Evolutionary conservation across 2,329 filamentous ascomycete species (phyloP).

Genomic region (Penicillium hordei): DNA sequence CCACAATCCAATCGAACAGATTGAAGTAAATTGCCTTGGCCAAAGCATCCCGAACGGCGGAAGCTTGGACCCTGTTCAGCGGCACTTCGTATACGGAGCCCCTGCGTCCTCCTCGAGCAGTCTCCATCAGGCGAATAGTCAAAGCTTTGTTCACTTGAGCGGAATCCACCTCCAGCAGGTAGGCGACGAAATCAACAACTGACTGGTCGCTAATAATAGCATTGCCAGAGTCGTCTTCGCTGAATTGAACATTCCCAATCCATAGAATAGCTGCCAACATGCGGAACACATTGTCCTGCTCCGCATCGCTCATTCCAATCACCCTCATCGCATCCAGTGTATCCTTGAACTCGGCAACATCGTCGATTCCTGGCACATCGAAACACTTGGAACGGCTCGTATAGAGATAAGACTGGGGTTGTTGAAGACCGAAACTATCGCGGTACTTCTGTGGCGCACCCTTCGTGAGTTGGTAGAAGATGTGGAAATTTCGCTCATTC

Average conservation of each 20-base stretch:
- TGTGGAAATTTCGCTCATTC: conserved; percentile 98
- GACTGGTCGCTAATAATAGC: conserved; percentile 84
- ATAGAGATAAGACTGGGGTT: conserved; percentile 89
- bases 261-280: conserved; percentile 90
- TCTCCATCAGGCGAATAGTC: conserved; percentile 82
- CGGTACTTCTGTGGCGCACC: conserved; percentile 84
- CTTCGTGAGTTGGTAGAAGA: conserved; percentile 99
- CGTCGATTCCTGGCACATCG: conserved; percentile 91
- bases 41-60: conserved; percentile 82
- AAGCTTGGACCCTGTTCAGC: conserved; percentile 82
- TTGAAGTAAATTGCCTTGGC: conserved; percentile 97
- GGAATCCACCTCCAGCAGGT: conserved; percentile 83
- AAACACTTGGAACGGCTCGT: conserved; percentile 93
- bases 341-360: conserved; percentile 82
- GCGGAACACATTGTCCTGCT: conserved; percentile 95
- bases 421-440: conserved; percentile 85
- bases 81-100: conserved; percentile 72
- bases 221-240: conserved; percentile 85
- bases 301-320: conserved; percentile 81
- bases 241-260: conserved; percentile 91
- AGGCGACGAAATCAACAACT: conserved; percentile 91
- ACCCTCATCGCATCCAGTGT: conserved; percentile 92
- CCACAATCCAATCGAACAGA: conserved; percentile 97
- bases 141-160: conserved; percentile 80
- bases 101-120: conserved; percentile 63